phyloP scores from a whole-genome alignment of 2,329 filamentous ascomycete genomes.

The Venturia aucupariae region DNA sequence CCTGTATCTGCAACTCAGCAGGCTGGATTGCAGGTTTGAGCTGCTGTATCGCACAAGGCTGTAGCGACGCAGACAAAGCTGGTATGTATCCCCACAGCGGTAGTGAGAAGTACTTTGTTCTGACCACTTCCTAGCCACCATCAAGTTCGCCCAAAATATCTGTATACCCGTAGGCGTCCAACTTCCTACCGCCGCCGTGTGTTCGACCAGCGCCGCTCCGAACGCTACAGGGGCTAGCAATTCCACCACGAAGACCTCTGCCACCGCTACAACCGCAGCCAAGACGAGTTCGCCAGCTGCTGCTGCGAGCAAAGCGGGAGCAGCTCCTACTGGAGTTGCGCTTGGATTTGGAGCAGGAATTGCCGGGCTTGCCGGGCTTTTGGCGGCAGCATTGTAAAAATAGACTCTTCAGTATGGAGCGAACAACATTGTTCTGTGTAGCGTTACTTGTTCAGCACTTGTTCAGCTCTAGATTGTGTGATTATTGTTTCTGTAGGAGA shows the following conservation, averaged over 20 bases:
- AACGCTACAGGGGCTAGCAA: slow-evolving; percentile 16
- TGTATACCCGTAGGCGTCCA: slow-evolving; percentile 31
- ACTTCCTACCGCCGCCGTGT: slow-evolving; percentile 25
- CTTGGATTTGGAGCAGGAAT: not conserved
- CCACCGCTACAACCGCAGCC: not conserved
- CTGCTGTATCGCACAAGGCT: slow-evolving; percentile 33
- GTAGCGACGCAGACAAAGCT: slow-evolving; percentile 25
- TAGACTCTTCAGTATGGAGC: not conserved
- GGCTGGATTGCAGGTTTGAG: slow-evolving; percentile 28
- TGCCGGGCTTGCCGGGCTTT: slow-evolving; percentile 9
- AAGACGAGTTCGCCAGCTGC: slow-evolving; percentile 11
- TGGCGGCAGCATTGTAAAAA: slow-evolving; percentile 9
- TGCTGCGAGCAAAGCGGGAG: not conserved
- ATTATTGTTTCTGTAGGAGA: not conserved
- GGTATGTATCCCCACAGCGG: slow-evolving; percentile 21
- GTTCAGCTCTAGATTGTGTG: not conserved
- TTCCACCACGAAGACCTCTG: slow-evolving; percentile 17
- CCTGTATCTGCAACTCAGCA: slow-evolving; percentile 34
- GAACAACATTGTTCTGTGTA: not conserved
- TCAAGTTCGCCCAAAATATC: slow-evolving; percentile 32
- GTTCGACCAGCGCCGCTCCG: slow-evolving; percentile 15
- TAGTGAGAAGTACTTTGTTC: not conserved
- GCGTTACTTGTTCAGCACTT: not conserved
- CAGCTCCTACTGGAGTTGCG: not conserved
- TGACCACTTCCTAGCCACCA: slow-evolving; percentile 22